Percentiles rank a stretch among this genome's conserved stretches.
phyloP scores from a whole-genome alignment of 2,329 filamentous ascomycete species.

The Colletotrichum neosansevieriae region DNA sequence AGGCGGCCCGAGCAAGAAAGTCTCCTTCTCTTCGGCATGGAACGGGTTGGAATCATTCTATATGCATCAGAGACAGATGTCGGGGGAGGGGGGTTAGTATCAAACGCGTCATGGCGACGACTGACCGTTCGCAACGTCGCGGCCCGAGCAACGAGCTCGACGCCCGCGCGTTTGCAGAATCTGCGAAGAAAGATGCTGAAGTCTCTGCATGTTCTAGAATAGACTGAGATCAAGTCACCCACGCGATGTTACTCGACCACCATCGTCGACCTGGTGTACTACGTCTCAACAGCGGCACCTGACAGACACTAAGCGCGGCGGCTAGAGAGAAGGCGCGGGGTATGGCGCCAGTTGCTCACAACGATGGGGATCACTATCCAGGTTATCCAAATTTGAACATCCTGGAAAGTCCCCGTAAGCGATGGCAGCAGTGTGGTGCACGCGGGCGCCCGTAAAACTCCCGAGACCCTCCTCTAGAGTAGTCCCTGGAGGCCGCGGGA shows the following conservation, averaged over 20 bases:
- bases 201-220: neutral
- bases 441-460: constrained; percentile 2
- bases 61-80: constrained; percentile 3
- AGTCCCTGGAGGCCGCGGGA: constrained; percentile 12
- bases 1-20: neutral
- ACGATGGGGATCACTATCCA: neutral
- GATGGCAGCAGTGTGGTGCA: neutral
- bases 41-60: constrained; percentile 27
- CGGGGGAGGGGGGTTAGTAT: neutral
- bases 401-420: constrained; percentile 5
- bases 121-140: constrained; percentile 7
- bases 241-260: neutral
- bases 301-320: constrained; percentile 15
- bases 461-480: constrained; percentile 7
- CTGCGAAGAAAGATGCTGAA: rapidly evolving
- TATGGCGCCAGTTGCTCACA: neutral
- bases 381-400: constrained; percentile 6
- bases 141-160: neutral
- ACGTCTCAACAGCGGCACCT: neutral
- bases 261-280: neutral
- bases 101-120: constrained; percentile 18
- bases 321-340: neutral
- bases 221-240: neutral
- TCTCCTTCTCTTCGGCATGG: constrained; percentile 20
- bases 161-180: neutral